Percentiles rank a stretch among this genome's conserved stretches.
Conservation (phyloP, 2,329 filamentous ascomycete species). For the Pyrenophora seminiperda region DNA sequence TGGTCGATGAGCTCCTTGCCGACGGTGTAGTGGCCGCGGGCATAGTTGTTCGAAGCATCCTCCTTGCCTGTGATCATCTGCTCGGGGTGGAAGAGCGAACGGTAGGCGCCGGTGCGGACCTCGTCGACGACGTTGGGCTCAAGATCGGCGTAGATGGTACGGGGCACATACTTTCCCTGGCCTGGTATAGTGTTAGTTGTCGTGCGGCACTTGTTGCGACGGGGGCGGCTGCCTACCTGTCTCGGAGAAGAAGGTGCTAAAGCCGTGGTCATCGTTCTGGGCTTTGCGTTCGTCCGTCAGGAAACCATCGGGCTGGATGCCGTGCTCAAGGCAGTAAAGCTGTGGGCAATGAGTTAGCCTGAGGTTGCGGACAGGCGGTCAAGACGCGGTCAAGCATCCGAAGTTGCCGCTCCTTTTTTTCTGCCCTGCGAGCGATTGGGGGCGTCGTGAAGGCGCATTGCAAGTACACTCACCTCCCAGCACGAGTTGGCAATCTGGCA, state of each 20-base stretch:
- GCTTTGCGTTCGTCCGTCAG: slow-evolving; percentile 97
- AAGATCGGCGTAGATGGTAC: slow-evolving; percentile 99
- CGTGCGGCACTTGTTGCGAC: slow-evolving; percentile 31
- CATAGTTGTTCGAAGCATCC: slow-evolving; percentile 99
- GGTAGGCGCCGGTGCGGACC: slow-evolving; percentile 96
- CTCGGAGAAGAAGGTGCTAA: slow-evolving; percentile 99
- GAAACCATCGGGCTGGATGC: slow-evolving; percentile 98
- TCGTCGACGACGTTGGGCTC: slow-evolving; percentile 99
- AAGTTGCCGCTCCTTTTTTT: slow-evolving; percentile 33
- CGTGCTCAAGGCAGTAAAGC: slow-evolving; percentile 99
- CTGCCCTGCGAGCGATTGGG: slow-evolving; percentile 14
- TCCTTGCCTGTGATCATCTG: slow-evolving; percentile 99
- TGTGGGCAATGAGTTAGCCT: slow-evolving; percentile 52
- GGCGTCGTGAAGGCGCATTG: slow-evolving; percentile 1
- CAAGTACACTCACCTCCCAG: slow-evolving; percentile 88
- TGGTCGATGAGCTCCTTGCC: slow-evolving; percentile 99
- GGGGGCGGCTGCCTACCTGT: slow-evolving; percentile 69
- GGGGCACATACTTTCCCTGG: slow-evolving; percentile 97
- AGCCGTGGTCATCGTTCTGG: slow-evolving; percentile 90
- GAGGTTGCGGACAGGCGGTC: slow-evolving; percentile 37
- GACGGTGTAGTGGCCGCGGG: slow-evolving; percentile 98
- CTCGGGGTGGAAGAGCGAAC: slow-evolving; percentile 96
- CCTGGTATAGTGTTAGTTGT: slow-evolving; percentile 60
- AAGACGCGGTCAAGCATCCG: slow-evolving; percentile 37
- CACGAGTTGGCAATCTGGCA: slow-evolving; percentile 99